Evolutionary conservation across 2,329 filamentous ascomycete genomes (phyloP).

Genomic region (Colletotrichum nymphaeae): DNA sequence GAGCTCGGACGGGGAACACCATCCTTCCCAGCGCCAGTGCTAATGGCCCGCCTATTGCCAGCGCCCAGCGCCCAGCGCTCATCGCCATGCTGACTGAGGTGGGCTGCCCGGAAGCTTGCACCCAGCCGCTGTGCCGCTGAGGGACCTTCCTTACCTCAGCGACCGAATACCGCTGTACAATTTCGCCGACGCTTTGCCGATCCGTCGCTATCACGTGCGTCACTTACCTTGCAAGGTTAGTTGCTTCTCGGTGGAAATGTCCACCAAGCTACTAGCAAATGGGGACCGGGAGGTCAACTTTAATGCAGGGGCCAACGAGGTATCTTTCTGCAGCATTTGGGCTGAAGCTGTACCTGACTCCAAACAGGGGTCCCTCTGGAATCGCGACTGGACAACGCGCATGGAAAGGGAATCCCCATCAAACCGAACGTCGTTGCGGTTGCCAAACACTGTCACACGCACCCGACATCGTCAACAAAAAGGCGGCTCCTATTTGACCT

Average conservation of each 20-base stretch:
- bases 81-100: constrained; percentile 5
- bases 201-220: constrained; percentile 31
- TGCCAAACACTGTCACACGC: constrained; percentile 15
- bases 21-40: constrained; percentile 18
- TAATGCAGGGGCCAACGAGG: constrained; percentile 19
- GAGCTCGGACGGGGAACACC: constrained; percentile 46
- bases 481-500: not conserved
- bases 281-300: constrained; percentile 9
- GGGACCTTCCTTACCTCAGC: not conserved
- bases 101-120: constrained; percentile 4
- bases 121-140: constrained; percentile 1
- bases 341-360: constrained; percentile 13
- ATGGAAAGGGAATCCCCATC: constrained; percentile 26
- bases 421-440: constrained; percentile 17
- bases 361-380: constrained; percentile 23
- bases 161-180: not conserved
- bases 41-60: constrained; percentile 2
- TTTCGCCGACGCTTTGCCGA: constrained; percentile 36
- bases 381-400: constrained; percentile 29
- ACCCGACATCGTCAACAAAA: constrained; percentile 8
- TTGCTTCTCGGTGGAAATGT: constrained; percentile 15
- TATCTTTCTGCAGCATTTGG: constrained; percentile 7
- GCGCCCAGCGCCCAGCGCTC: not conserved
- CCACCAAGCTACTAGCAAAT: constrained; percentile 1
- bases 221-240: constrained; percentile 11